These are phyloP conservation scores for Mycosphaerella sp. DNA, from an alignment of 2,329 filamentous ascomycete genomes.

Conservation along the genomic window DNA sequence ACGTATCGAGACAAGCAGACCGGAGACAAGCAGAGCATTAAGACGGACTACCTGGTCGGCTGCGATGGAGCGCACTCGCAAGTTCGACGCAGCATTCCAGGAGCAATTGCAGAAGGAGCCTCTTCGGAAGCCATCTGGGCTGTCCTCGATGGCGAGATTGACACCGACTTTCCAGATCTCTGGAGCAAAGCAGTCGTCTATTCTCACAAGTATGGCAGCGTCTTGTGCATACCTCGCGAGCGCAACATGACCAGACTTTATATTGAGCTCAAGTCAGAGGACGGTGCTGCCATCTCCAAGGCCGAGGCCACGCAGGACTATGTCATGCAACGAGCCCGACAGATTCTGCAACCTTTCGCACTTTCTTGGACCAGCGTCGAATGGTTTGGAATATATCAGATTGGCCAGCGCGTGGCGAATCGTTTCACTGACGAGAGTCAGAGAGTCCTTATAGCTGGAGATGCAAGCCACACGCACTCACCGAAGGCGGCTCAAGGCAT, in stretches of 20 bases:
- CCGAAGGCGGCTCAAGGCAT: slow-evolving; percentile 42
- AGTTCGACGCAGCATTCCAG: slow-evolving; percentile 58
- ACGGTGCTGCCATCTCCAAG: slow-evolving; percentile 30
- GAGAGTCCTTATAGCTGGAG: slow-evolving; percentile 38
- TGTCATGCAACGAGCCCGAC: slow-evolving; percentile 58
- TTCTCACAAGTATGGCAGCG: slow-evolving; percentile 59
- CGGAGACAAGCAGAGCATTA: slow-evolving; percentile 40
- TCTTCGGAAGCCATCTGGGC: slow-evolving; percentile 59
- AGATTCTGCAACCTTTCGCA: slow-evolving; percentile 42
- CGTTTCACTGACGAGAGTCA: slow-evolving; percentile 47
- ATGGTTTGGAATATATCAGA: slow-evolving; percentile 59
- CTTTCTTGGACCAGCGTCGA: slow-evolving; percentile 40
- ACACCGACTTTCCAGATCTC: slow-evolving; percentile 67
- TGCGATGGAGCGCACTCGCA: slow-evolving; percentile 68
- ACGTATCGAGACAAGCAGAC: slow-evolving; percentile 36
- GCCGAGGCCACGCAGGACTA: slow-evolving; percentile 53
- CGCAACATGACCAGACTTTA: slow-evolving; percentile 62
- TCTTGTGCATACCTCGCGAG: slow-evolving; percentile 68
- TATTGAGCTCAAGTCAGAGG: slow-evolving; percentile 40
- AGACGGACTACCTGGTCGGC: slow-evolving; percentile 60
- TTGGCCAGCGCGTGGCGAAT: slow-evolving; percentile 57
- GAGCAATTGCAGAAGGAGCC: slow-evolving; percentile 44
- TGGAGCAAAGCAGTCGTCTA: slow-evolving; percentile 68
- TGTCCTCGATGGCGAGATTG: slow-evolving; percentile 62
- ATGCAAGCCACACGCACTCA: slow-evolving; percentile 36